A percentile compares a stretch with the other conserved stretches of the same genome.
Evolutionary conservation across 1,284 basidiomycete species (phyloP).

Genomic region (Schizophyllum amplum): DNA sequence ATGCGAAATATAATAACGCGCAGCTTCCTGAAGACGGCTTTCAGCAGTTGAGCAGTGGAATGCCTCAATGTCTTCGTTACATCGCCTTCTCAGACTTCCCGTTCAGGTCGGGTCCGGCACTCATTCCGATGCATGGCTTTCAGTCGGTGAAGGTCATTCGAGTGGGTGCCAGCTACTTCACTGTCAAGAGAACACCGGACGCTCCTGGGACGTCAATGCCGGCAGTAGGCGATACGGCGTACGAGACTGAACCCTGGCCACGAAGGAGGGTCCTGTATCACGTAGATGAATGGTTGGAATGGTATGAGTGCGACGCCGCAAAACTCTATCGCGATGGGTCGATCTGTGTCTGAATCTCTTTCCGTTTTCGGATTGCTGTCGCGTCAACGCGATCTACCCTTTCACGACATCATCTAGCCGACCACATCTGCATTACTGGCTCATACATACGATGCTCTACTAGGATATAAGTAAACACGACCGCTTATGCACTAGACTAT

Average conservation of each 20-base stretch:
- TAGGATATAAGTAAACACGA: background rate
- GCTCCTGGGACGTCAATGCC: too few relatives aligned
- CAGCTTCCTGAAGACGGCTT: background rate
- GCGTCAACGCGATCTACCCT: too few relatives aligned
- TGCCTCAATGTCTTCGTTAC: slow-evolving; percentile 47
- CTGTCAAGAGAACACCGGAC: slow-evolving; percentile 23
- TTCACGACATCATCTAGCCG: too few relatives aligned
- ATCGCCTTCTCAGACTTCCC: slow-evolving; percentile 43
- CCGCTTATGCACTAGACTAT: slow-evolving; percentile 3
- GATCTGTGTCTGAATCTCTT: slow-evolving; percentile 1
- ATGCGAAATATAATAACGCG: background rate
- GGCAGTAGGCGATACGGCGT: too few relatives aligned
- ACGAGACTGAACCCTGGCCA: slow-evolving; percentile 49
- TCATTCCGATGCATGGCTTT: slow-evolving; percentile 48
- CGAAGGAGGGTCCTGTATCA: slow-evolving; percentile 42
- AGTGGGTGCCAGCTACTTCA: slow-evolving; percentile 48
- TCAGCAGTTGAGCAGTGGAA: slow-evolving; percentile 52
- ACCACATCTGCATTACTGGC: background rate
- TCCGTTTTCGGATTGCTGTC: too few relatives aligned
- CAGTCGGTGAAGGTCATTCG: slow-evolving; percentile 48
- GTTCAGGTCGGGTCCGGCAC: slow-evolving; percentile 30
- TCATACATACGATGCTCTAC: background rate
- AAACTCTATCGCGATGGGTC: background rate
- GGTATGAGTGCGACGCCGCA: slow-evolving; percentile 48
- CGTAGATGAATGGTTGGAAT: slow-evolving; percentile 53